Evolutionary conservation across 2,329 filamentous ascomycete species (phyloP), one percentile per base, ranked within the genome.

Genomic region (Scytalidium sp.): DNA sequence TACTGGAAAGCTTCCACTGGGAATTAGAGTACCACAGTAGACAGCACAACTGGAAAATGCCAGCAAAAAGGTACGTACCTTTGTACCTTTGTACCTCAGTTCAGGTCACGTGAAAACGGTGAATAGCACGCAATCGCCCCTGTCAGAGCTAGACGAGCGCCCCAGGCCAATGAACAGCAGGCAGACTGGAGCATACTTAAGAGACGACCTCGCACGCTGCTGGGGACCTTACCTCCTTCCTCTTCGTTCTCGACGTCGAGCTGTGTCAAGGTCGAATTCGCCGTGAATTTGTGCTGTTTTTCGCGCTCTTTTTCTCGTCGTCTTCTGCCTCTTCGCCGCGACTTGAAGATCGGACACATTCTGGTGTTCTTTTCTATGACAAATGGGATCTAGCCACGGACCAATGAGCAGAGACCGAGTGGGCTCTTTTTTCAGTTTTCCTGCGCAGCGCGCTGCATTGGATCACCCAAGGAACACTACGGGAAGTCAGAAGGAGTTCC

Each of bases 71-170:
- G n/a, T n/a, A n/a, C n/a, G n/a, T n/a, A n/a, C n/a, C n/a, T n/a
- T n/a, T n/a, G n/a, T n/a, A n/a, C n/a, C n/a, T n/a, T n/a, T n/a
- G n/a, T n/a, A n/a, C n/a, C n/a, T n/a, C n/a, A n/a, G n/a, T n/a
- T 29, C 25, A 36, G 32, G 32, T 36, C 32, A 36, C 32, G 32
- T 36, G 32, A 36, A 36, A 36, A 36, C 5, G 32, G 4, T 4
- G 32, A 40, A 40, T 52, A 47, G 55, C 55, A 57, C 55, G 53
- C 55, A 53, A 57, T 53, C 53, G 53, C 55, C 55, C 55, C 47
- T 51, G 51, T 40, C 47, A 15, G 46, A 50, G 45, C 53, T 55
- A 57, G 48, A 15, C 32, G 32, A 19, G n/a, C 1, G 10, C 19
- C 3, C 6, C 29, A 32, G 46, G 32, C 55, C 44, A 57, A 57